Evolutionary conservation across 495 filamentous ascomycete genomes (phyloP), one percentile per base, ranked within the genome.

Genomic region (Penicillium crystallinum): DNA sequence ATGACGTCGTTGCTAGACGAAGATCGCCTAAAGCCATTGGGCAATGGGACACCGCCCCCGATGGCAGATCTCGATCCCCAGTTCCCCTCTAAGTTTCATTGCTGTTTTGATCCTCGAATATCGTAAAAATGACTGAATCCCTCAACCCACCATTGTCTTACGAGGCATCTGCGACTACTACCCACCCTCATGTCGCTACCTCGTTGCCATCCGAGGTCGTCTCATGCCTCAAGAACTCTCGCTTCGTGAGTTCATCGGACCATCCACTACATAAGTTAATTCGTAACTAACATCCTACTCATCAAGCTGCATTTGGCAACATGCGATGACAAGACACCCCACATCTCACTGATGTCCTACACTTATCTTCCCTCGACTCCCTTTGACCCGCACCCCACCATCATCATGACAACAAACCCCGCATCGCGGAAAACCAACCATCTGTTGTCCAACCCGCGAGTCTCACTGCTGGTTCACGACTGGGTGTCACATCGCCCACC

Each of bases 291-390:
- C 25, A 8, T 34, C 8, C 22, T 46, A 27, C 42, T 31, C 15
- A 27, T 29, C 12, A 53, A 96, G 90, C 90, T 98, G 52, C 95
- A 98, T 68, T 85, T 98, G 27, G 91, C 93, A 56, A 98, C 93
- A 50, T 91, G 85, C 69, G 81, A 80, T 66, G 77, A 82, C 59
- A 83, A 92, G 66, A 80, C 81, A 59, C 93, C 93, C 14, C 93
- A 98, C 72, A 88, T 97, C 65, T 92, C 89, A 22, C 83, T 98
- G 57, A 98, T 98, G 93, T 96, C 95, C 73, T 98, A 97, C 76
- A 97, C 93, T 62, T 98, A 96, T 74, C 88, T 98, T 46, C 87
- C 91, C 15, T 82, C 80, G 0, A 88, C 89, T 6, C 89, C 90
- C 15, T 91, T 83, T 71, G 79, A 82, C 30, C 61, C 79, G 29